Percentiles rank a stretch among this genome's conserved stretches.
Evolutionary conservation across 805 yeast genomes (phyloP).

Genomic region (Candida ortonii): DNA sequence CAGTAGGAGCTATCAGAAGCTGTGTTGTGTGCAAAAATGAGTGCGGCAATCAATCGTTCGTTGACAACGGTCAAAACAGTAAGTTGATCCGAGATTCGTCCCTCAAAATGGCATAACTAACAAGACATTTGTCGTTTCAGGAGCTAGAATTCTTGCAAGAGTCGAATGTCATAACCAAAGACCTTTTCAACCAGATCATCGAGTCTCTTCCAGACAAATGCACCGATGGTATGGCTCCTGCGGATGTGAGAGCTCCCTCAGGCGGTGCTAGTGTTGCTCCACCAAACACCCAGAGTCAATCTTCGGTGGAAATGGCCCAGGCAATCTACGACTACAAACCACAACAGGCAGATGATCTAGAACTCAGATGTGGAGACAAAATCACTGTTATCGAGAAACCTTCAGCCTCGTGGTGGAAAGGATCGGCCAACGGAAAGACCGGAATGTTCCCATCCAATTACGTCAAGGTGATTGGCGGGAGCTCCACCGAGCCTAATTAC

Average conservation of each 20-base stretch:
- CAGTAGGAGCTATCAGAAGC: no score
- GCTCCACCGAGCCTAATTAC: constrained; percentile 7
- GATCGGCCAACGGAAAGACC: constrained; percentile 51
- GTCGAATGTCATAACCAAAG: constrained; percentile 64
- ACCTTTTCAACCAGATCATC: constrained; percentile 49
- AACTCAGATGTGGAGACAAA: constrained; percentile 62
- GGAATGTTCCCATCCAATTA: constrained; percentile 94
- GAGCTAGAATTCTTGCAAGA: constrained; percentile 79
- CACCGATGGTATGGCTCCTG: constrained; percentile 39
- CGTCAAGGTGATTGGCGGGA: constrained; percentile 43
- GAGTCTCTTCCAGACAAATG: constrained; percentile 56
- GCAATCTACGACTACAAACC: constrained; percentile 76
- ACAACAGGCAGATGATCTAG: constrained; percentile 73
- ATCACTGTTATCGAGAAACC: constrained; percentile 68
- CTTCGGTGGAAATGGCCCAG: constrained; percentile 43
- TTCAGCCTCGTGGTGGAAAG: constrained; percentile 91
- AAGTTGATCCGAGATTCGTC: constrained; percentile 17
- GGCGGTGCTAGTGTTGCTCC: constrained; percentile 9
- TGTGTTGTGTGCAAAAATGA: no score
- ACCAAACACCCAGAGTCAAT: constrained; percentile 4
- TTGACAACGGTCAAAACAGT: constrained; percentile 64
- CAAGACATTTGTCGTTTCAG: constrained; percentile 22
- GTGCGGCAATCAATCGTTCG: constrained; percentile 73
- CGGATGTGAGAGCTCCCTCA: constrained; percentile 24
- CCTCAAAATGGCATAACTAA: no score